Percentiles rank a stretch among this genome's conserved stretches.
These are phyloP conservation scores for Russula griseocarnosa DNA, from an alignment of 768 basidiomycete species.

Conservation along the genomic window DNA sequence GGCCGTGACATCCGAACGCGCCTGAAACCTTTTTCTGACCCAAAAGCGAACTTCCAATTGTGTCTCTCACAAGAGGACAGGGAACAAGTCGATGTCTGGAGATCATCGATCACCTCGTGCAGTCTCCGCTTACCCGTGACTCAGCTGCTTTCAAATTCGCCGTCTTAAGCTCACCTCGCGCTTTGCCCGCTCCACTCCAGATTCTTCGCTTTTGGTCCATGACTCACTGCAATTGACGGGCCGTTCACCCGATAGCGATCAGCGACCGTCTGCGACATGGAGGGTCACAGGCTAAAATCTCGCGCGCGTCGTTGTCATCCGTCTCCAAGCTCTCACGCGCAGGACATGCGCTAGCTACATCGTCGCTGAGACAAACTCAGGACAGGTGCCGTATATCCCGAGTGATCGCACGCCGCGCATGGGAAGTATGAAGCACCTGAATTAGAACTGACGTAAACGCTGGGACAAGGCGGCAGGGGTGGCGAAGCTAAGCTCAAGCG, in stretches of 20 bases:
- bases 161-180: too few relatives aligned
- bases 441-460: conserved; percentile 20
- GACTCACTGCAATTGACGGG: too few relatives aligned
- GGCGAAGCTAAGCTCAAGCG: conserved; percentile 37
- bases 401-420: conserved; percentile 32
- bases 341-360: conserved; percentile 31
- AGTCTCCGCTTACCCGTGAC: neutral
- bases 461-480: conserved; percentile 29
- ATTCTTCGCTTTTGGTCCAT: neutral
- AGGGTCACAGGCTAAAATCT: conserved; percentile 16
- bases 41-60: too few relatives aligned
- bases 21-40: too few relatives aligned
- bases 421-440: conserved; percentile 19
- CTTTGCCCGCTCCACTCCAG: neutral
- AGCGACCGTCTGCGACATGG: conserved; percentile 10
- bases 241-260: neutral
- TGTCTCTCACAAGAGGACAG: too few relatives aligned
- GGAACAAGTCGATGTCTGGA: too few relatives aligned
- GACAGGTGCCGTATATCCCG: conserved; percentile 29
- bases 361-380: conserved; percentile 29
- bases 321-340: conserved; percentile 28
- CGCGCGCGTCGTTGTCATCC: conserved; percentile 21
- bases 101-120: too few relatives aligned
- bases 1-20: too few relatives aligned
- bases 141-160: neutral